Base-by-base conservation (phyloP, 208 protist species). In the Naegleria gruberi region DNA sequence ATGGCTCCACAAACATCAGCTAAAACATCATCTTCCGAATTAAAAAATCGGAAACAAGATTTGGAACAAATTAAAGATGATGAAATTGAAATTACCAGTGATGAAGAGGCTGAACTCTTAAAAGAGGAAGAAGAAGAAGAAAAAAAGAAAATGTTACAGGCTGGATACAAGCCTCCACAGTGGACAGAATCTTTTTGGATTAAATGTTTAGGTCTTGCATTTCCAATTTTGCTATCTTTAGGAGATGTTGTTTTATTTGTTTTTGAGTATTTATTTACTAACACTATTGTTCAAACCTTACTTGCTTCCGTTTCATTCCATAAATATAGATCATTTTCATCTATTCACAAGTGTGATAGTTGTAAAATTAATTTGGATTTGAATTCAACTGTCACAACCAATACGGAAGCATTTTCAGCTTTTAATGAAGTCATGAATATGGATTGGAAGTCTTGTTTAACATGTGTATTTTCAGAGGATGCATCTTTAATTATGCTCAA, bases 51-150 rank as follows among this genome's bases (percentile, higher is more conserved):
- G n/a, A n/a, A n/a, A n/a, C n/a, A n/a, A n/a, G n/a, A n/a, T n/a
- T n/a, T n/a, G n/a, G n/a, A n/a, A n/a, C n/a, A n/a, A n/a, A n/a
- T n/a, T 37, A 37, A 77, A 19, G 17, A 37, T 5, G 65, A 77
- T 37, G 65, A 26, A 8, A 77, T 77, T 6, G 65, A 77, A 77
- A 6, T 77, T 1, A 77, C 65, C 1, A 77, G 30, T 8, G 65
- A 77, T 2, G 65, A 77, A 77, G 65, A 77, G 34, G 65, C 17
- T 37, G 65, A 77, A 77, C 34, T 77, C 26, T n/a, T 77, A 77
- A 77, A 77, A 77, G 65, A 77, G 34, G 65, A 77, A 77, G 30
- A 77, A n/a, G 65, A 77, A 77, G 65, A 77, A 77, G 65, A 77
- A 77, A 19, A 26, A 37, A 77, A 37, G 30, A 77, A 77, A 77